Percentiles rank a stretch among this genome's conserved stretches.
These are phyloP conservation scores for Zygosaccharomyces siamensis DNA, from an alignment of 805 yeast species.

Conservation along the genomic window DNA sequence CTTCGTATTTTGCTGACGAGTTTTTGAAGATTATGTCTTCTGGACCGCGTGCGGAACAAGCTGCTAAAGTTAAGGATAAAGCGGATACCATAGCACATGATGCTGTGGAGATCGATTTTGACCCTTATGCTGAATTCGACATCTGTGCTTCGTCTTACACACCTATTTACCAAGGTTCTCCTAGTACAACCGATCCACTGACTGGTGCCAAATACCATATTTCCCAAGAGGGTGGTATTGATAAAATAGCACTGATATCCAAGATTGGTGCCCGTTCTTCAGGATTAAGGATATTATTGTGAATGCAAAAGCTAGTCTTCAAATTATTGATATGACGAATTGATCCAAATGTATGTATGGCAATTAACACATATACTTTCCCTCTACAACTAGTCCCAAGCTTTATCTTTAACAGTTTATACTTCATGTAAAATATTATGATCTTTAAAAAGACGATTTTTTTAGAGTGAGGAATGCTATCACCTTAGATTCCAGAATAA, in stretches of 20 bases:
- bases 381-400: background rate
- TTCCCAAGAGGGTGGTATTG: conserved; percentile 71
- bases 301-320: background rate
- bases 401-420: background rate
- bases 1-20: conserved; percentile 85
- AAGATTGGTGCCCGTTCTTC: conserved; percentile 87
- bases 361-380: background rate
- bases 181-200: conserved; percentile 67
- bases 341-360: background rate
- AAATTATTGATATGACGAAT: background rate
- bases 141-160: conserved; percentile 83
- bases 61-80: conserved; percentile 71
- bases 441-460: background rate
- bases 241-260: conserved; percentile 71
- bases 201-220: conserved; percentile 86
- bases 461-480: background rate
- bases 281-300: conserved; percentile 58
- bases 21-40: conserved; percentile 62
- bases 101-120: conserved; percentile 86
- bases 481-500: no score
- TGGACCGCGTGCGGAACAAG: conserved; percentile 86
- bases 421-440: background rate
- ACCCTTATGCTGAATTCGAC: conserved; percentile 85
- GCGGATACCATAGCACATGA: conserved; percentile 81
- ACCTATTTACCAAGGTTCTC: conserved; percentile 79